Percentiles rank a stretch among this genome's conserved stretches.
phyloP scores from a whole-genome alignment of 2,329 filamentous ascomycete genomes.

The Nannizziopsis barbatae region DNA sequence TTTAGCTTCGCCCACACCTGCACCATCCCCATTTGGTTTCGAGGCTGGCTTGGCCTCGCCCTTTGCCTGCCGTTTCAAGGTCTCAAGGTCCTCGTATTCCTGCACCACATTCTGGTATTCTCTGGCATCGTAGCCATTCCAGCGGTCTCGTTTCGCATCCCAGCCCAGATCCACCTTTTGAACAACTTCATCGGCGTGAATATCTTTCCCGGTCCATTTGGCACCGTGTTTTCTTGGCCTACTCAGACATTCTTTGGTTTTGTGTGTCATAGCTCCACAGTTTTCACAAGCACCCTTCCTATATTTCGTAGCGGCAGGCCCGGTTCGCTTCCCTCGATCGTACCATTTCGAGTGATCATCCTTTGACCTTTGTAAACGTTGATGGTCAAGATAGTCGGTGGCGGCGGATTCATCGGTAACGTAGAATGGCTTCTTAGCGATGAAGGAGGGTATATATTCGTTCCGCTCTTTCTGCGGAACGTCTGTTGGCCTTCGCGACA shows the following conservation, averaged over 20 bases:
- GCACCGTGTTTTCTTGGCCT: conserved; percentile 81
- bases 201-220: conserved; percentile 83
- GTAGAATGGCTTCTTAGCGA: conserved; percentile 96
- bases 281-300: conserved; percentile 98
- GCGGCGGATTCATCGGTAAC: conserved; percentile 63
- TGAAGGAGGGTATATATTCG: conserved; percentile 96
- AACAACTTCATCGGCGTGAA: conserved; percentile 79
- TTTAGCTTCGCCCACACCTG: conserved; percentile 39
- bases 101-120: conserved; percentile 82
- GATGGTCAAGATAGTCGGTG: conserved; percentile 90
- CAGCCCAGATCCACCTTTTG: conserved; percentile 81
- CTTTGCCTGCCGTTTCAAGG: conserved; percentile 50
- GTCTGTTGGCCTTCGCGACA: conserved; percentile 42
- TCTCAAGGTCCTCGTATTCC: conserved; percentile 77
- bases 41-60: conserved; percentile 41
- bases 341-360: conserved; percentile 76
- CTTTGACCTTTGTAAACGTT: conserved; percentile 64
- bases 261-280: conserved; percentile 94
- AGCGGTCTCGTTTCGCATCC: conserved; percentile 95
- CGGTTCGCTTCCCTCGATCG: conserved; percentile 72
- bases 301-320: conserved; percentile 86
- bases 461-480: conserved; percentile 72
- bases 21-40: conserved; percentile 44
- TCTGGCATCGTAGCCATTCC: conserved; percentile 91
- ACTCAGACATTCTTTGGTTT: conserved; percentile 84